Evolutionary conservation across 2,329 filamentous ascomycete species (phyloP).

Genomic region (Blastomyces emzantsi): DNA sequence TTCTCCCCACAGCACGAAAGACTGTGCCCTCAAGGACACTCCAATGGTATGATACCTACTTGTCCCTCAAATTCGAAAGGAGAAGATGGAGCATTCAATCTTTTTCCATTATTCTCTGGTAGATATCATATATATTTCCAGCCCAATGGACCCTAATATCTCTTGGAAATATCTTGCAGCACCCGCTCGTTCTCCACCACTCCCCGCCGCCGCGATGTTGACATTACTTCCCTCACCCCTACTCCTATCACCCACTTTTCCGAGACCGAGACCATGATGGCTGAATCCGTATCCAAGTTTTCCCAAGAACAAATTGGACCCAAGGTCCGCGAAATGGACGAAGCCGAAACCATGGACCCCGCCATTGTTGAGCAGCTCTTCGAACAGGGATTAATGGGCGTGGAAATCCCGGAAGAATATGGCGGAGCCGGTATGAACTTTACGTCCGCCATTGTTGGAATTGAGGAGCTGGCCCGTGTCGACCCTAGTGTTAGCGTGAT

Average conservation of each 20-base stretch:
- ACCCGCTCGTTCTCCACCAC: slow-evolving; percentile 54
- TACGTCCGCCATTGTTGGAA: slow-evolving; percentile 87
- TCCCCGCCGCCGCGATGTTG: slow-evolving; percentile 43
- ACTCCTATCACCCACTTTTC: slow-evolving; percentile 91
- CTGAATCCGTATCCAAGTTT: slow-evolving; percentile 83
- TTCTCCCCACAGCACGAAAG: slow-evolving; percentile 33
- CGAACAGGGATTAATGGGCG: slow-evolving; percentile 93
- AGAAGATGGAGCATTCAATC: not conserved
- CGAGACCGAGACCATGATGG: slow-evolving; percentile 82
- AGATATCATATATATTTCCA: not conserved
- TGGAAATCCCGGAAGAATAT: slow-evolving; percentile 96
- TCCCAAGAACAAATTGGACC: slow-evolving; percentile 81
- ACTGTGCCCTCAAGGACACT: slow-evolving; percentile 31
- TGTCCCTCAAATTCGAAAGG: not conserved
- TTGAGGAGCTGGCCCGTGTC: slow-evolving; percentile 89
- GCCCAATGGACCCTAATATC: not conserved
- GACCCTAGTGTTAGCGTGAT: slow-evolving; percentile 93
- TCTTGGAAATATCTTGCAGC: slow-evolving; percentile 21
- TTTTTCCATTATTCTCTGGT: not conserved
- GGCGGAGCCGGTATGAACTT: slow-evolving; percentile 99
- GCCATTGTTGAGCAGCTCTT: slow-evolving; percentile 83
- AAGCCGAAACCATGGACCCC: slow-evolving; percentile 89
- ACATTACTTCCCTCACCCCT: slow-evolving; percentile 70
- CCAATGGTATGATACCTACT: slow-evolving; percentile 31
- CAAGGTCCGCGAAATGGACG: slow-evolving; percentile 94